phyloP scores from a whole-genome alignment of 441 rosid species.

The Codiaeum variegatum region DNA sequence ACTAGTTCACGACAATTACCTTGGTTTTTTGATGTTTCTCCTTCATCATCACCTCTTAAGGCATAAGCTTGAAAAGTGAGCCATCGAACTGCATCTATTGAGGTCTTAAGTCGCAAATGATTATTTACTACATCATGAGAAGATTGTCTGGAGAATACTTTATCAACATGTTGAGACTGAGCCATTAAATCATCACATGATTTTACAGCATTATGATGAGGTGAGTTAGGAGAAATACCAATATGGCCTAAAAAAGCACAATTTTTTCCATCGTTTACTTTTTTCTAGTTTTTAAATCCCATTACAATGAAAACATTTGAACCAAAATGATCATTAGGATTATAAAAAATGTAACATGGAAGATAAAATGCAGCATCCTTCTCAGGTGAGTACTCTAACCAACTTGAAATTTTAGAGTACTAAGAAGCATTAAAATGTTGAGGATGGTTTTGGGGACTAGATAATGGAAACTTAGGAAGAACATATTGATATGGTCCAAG shows the following conservation, averaged over 20 bases:
- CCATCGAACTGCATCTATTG: not conserved
- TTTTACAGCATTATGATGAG: not conserved
- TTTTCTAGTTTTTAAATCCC: not conserved
- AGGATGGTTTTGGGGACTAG: too few relatives aligned
- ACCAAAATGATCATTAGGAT: not conserved
- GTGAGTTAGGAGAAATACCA: not conserved
- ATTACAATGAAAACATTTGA: not conserved
- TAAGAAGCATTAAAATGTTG: too few relatives aligned
- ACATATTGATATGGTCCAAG: too few relatives aligned
- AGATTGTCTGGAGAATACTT: not conserved
- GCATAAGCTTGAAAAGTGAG: not conserved
- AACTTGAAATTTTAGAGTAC: too few relatives aligned
- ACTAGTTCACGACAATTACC: not conserved
- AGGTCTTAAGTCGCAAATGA: not conserved
- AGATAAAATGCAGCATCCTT: not conserved
- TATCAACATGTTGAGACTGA: not conserved
- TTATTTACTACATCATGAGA: not conserved
- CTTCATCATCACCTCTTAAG: too few relatives aligned
- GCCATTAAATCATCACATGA: not conserved
- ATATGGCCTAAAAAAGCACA: not conserved
- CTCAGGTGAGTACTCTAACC: slow-evolving; percentile 7
- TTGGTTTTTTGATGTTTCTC: not conserved
- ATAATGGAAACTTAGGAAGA: too few relatives aligned
- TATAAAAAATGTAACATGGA: not conserved
- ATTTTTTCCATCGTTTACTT: not conserved